These are phyloP conservation scores for Dendrobium catenatum DNA, from an alignment of 106 monocot genomes.

Conservation along the genomic window DNA sequence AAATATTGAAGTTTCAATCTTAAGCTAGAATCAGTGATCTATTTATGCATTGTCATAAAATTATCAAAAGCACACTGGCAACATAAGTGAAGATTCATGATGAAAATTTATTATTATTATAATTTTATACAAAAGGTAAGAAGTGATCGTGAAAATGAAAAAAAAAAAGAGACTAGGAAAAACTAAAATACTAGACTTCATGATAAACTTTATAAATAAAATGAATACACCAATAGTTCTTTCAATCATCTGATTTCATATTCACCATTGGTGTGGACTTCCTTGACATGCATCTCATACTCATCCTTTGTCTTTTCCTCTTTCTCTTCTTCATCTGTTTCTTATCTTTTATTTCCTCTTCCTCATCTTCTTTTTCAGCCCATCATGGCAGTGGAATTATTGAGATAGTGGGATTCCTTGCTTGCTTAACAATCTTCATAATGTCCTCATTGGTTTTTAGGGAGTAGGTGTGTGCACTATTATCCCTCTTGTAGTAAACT, in stretches of 20 bases:
- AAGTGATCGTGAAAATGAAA: not conserved
- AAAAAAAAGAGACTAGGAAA: not conserved
- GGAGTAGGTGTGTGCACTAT: conserved; percentile 30
- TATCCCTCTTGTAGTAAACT: conserved; percentile 34
- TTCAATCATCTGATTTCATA: conserved; percentile 25
- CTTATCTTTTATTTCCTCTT: conserved; percentile 6
- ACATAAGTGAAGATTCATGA: not conserved
- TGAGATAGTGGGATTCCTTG: conserved; percentile 25
- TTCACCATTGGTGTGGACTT: conserved; percentile 48
- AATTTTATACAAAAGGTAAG: not conserved
- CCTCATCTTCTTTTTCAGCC: conserved; percentile 39
- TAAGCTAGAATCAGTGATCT: not conserved
- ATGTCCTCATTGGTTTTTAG: conserved; percentile 50
- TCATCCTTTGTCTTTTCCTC: conserved; percentile 4
- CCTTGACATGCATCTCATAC: conserved; percentile 38
- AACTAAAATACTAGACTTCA: not conserved
- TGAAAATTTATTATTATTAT: not conserved
- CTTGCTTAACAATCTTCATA: conserved; percentile 52
- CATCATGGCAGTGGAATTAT: conserved; percentile 26
- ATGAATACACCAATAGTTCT: not conserved
- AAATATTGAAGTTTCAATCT: not conserved
- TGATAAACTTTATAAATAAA: not conserved
- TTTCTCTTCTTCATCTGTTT: conserved; percentile 14
- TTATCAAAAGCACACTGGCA: no score
- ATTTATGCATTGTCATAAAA: not conserved